Evolutionary conservation across 805 yeast genomes (phyloP).

Genomic region (Nakazawaea molendinolei): DNA sequence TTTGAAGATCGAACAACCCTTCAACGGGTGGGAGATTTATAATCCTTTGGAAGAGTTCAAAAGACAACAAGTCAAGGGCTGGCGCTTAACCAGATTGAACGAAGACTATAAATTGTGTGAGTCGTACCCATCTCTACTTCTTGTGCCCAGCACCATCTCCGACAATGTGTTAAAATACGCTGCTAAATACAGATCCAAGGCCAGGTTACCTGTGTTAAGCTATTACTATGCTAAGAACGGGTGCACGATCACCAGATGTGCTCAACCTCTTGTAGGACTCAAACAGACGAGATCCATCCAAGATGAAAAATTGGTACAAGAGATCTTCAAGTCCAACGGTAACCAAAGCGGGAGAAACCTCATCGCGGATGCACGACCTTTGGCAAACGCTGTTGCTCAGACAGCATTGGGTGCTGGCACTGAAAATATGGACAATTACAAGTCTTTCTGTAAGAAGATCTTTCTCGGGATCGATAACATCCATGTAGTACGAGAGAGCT

Average conservation of each 20-base stretch:
- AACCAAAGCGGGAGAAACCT: slow-evolving; percentile 37
- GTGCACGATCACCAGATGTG: slow-evolving; percentile 78
- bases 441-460: slow-evolving; percentile 55
- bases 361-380: slow-evolving; percentile 86
- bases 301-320: slow-evolving; percentile 77
- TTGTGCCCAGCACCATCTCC: slow-evolving; percentile 72
- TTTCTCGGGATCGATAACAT: slow-evolving; percentile 92
- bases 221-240: slow-evolving; percentile 66
- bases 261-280: slow-evolving; percentile 90
- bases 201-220: slow-evolving; percentile 74
- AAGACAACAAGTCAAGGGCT: slow-evolving; percentile 54
- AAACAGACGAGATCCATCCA: slow-evolving; percentile 84
- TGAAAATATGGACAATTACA: slow-evolving; percentile 84
- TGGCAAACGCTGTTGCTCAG: slow-evolving; percentile 94
- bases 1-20: slow-evolving; percentile 55
- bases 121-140: slow-evolving; percentile 63
- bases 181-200: slow-evolving; percentile 77
- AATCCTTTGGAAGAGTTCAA: slow-evolving; percentile 56
- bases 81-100: slow-evolving; percentile 73
- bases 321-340: slow-evolving; percentile 60
- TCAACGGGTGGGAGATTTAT: slow-evolving; percentile 71
- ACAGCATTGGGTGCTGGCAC: slow-evolving; percentile 98
- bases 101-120: slow-evolving; percentile 57
- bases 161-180: slow-evolving; percentile 83
- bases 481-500: slow-evolving; percentile 88